Evolutionary conservation across 2,329 filamentous ascomycete genomes (phyloP), one percentile per base, ranked within the genome.

Genomic region (Thielaviopsis euricoi): DNA sequence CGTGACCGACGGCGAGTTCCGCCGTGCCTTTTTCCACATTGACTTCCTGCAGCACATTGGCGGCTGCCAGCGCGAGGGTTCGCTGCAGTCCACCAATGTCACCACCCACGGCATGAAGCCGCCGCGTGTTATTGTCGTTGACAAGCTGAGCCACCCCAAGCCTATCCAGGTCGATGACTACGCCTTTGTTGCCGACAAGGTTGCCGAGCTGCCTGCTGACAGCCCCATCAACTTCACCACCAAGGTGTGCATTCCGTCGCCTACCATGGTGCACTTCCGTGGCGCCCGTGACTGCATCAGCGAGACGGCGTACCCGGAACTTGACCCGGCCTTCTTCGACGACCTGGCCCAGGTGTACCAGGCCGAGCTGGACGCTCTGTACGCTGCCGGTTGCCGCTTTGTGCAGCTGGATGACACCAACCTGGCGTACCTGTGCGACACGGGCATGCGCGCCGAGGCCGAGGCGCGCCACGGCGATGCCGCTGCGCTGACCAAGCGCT

Each of bases 1-100:
- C 17, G 73, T 87, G 55, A 83, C 82, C 3, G 84, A 84, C 59
- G 85, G 85, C 65, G 85, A 88, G 69, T 88, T 86, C 52, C 72
- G 74, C 53, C 71, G 74, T 61, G 73, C 74, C 62, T 75, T 74
- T 62, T 76, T 74, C 67, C 75, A 74, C 64, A 71, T 69, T 7
- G 74, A 73, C 55, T 73, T 76, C 64, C 75, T 76, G 62, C 74
- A 76, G 66, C 73, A 71, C 60, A 70, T 76, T 15, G 66, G 63
- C 2, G 70, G 70, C 49, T 72, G 71, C 64, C 29, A 60, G 22
- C 66, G 65, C 26, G 66, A 71, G 54, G 68, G 71, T 57, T 67
- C 65, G 60, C 69, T 71, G 57, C 70, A 70, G 22, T 70, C 70
- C 33, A 69, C 72, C 13, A 69, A 69, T 26, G 70, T 70, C 6